Evolutionary conservation across 78 protist genomes (phyloP), one percentile per base, ranked within the genome.

Genomic region (Polysphondylium violaceum): DNA sequence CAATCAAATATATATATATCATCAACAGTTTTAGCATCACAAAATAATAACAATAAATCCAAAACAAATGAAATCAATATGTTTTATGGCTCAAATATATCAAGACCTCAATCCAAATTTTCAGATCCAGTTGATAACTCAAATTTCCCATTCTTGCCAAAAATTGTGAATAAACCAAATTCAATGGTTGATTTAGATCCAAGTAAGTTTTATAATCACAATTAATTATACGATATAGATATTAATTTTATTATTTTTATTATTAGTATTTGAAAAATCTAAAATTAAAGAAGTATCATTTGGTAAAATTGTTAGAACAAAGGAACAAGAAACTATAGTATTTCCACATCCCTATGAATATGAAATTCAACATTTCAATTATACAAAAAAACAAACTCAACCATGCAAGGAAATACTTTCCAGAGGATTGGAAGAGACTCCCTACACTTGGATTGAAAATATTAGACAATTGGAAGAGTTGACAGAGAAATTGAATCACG

Each of bases 121-220:
- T 88, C 71, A 47, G 86, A 76, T 31, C 78, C 78, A 53, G 41
- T 93, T 25, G 94, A 96, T 56, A 96, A 96, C 77, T 67, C 88
- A 21, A 77, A 95, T 77, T 44, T 29, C 47, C 79, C 96, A 55
- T 96, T 96, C 67, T 55, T 89, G 14, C 98, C 98, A 73, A 78
- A 73, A 50, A 50, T 96, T 35, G 36, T 16, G n/a, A 8, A 35
- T 35, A 95, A 96, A 77, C 97, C 96, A 23, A 94, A 96, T 87
- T 51, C 89, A 55, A n/a, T 91, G 31, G 31, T 61, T 8, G 64
- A 69, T 25, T 69, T 56, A 11, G 68, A 50, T 27, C 35, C 58
- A 40, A 29, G 94, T 76, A 76, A 11, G 86, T 76, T 0, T 58
- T 21, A 21, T 58, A 19, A 27, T 29, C 31, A 50, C 35, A 9